Evolutionary conservation across 23 red algal genomes (phyloP), one percentile per base, ranked within the genome.

Genomic region (Chondrus crispus): DNA sequence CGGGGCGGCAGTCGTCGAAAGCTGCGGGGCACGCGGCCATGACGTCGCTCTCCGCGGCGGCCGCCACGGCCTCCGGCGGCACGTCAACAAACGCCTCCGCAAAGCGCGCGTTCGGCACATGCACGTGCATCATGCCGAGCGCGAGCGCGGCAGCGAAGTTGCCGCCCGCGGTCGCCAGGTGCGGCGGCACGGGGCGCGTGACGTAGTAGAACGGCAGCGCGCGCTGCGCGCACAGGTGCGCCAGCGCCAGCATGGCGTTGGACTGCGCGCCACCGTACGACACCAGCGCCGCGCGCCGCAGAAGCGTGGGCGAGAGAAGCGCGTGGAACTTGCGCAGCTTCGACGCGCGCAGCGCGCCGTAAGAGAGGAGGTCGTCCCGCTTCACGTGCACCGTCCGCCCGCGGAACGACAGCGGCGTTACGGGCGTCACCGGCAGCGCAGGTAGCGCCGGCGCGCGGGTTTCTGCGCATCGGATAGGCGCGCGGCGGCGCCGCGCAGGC

Each of bases 191-290:
- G 16, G 76, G 72, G 26, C 74, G 46, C 24, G 93, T 82, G 45
- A 95, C 58, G 85, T 95, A 95, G 8, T 60, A 16, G 32, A 95
- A 95, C 6, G 49, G 93, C 35, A 89, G 82, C 9, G 57, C 19
- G 22, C 52, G 69, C 6, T 85, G 47, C 18, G 62, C 36, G 32
- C 57, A 36, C n/a, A 95, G 30, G 13, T 44, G 40, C 16, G 93
- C 93, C 14, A 95, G 44, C 12, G 93, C 84, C 20, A 85, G 85
- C 93, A 95, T 95, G 8, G 85, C 87, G 49, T 95, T 95, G 24
- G 85, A 90, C 78, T 95, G 93, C 2, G 86, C 54, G 2, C 93
- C 93, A 40, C 93, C 93, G 40, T 90, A 90, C 30, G 85, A 90
- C 36, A 90, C 86, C 38, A 95, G 40, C 33, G 13, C 41, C 30